Evolutionary conservation across 2,329 filamentous ascomycete species (phyloP).

Genomic region (Ascochyta viciae-villosae): DNA sequence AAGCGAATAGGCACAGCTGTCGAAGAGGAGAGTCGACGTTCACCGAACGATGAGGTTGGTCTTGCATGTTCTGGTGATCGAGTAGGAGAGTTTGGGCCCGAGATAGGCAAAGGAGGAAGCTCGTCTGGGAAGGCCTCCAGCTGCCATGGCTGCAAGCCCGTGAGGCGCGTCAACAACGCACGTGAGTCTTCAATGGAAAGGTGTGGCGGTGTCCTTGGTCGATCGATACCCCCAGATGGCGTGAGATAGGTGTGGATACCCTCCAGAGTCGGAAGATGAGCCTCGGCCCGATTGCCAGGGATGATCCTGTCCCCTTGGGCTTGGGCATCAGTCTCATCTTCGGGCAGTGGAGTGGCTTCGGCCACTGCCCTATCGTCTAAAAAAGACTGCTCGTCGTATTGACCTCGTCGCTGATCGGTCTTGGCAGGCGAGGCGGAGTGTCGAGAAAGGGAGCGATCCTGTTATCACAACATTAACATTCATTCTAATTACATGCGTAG

Average conservation of each 20-base stretch:
- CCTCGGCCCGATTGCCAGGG: slow-evolving; percentile 44
- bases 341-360: slow-evolving; percentile 53
- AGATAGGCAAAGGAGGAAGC: slow-evolving; percentile 41
- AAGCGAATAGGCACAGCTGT: slow-evolving; percentile 65
- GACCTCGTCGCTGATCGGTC: slow-evolving; percentile 30
- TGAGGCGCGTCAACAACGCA: slow-evolving; percentile 42
- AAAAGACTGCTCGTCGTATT: slow-evolving; percentile 63
- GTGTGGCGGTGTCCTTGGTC: slow-evolving; percentile 41
- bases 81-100: slow-evolving; percentile 40
- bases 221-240: slow-evolving; percentile 30
- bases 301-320: slow-evolving; percentile 35
- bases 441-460: slow-evolving; percentile 42
- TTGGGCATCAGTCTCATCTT: slow-evolving; percentile 41
- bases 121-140: slow-evolving; percentile 46
- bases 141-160: slow-evolving; percentile 45
- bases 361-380: slow-evolving; percentile 70
- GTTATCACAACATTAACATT: slow-evolving; percentile 40
- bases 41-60: slow-evolving; percentile 23
- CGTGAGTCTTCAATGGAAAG: slow-evolving; percentile 43
- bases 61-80: slow-evolving; percentile 34
- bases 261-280: slow-evolving; percentile 36
- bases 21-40: slow-evolving; percentile 44
- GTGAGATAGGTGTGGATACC: slow-evolving; percentile 31
- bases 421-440: slow-evolving; percentile 34
- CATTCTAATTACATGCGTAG: slow-evolving; percentile 40